Evolutionary conservation across 108 stramenopile genomes (phyloP).

Genomic region (Schizochytrium sp.): DNA sequence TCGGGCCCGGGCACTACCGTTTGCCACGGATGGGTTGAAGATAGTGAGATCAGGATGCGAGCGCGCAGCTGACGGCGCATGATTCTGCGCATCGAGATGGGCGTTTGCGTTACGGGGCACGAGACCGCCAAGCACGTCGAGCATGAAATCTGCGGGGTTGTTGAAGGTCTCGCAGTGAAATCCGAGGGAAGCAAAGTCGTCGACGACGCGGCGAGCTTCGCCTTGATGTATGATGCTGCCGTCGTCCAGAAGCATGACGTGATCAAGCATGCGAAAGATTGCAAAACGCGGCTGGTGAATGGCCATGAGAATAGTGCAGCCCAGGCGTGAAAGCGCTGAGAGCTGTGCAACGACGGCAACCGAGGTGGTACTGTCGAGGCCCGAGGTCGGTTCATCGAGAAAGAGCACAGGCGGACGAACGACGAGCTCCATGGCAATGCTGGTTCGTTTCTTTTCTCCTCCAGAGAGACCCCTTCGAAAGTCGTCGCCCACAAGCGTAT

Average conservation of each 20-base stretch:
- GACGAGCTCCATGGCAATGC: constrained; percentile 70
- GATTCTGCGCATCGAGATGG: not conserved
- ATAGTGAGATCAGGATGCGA: not conserved
- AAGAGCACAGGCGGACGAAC: constrained; percentile 61
- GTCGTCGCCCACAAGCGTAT: constrained; percentile 50
- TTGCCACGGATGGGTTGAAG: not conserved
- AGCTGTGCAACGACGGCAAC: not conserved
- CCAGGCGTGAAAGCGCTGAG: constrained; percentile 26
- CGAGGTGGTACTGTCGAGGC: not conserved
- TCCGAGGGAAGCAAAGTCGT: not conserved
- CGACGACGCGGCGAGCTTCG: not conserved
- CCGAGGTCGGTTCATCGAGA: constrained; percentile 61
- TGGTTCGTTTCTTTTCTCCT: constrained; percentile 72
- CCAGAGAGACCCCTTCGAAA: constrained; percentile 60
- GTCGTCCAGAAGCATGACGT: constrained; percentile 69
- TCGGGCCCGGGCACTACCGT: no score
- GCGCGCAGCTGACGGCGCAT: not conserved
- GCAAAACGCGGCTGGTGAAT: constrained; percentile 77
- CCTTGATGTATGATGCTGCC: constrained; percentile 49
- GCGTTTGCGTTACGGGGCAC: not conserved
- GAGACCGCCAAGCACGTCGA: constrained; percentile 1
- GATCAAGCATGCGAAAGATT: constrained; percentile 77
- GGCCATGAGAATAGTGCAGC: constrained; percentile 49
- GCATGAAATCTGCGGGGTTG: constrained; percentile 4
- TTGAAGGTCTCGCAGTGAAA: not conserved